Evolutionary conservation across 2,329 filamentous ascomycete species (phyloP).

Genomic region (Trichoderma atroviride): DNA sequence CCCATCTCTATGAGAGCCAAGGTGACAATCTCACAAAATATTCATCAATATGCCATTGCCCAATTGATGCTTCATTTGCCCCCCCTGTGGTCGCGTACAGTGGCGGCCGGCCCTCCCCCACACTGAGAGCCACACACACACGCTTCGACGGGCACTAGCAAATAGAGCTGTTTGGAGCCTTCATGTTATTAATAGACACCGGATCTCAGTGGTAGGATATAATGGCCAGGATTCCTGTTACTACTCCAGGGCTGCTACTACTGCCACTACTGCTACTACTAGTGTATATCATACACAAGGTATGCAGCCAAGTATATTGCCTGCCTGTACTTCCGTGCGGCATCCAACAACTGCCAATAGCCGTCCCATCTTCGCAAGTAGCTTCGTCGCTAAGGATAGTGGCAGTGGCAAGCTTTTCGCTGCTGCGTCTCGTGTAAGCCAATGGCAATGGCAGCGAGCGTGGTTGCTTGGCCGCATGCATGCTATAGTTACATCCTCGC

Average conservation of each 20-base stretch:
- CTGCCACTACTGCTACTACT: too few species aligned
- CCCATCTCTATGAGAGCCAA: too few species aligned
- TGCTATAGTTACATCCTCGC: constrained; percentile 16
- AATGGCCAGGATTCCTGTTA: background rate
- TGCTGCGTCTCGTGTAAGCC: constrained; percentile 19
- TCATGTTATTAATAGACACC: background rate
- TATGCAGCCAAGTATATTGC: background rate
- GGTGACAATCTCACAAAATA: too few species aligned
- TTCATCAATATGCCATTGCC: too few species aligned
- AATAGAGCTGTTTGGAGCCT: background rate
- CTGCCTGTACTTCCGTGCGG: constrained; percentile 3
- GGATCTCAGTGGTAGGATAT: background rate
- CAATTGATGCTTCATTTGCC: too few species aligned
- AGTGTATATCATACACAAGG: background rate
- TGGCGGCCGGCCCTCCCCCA: constrained; percentile 1
- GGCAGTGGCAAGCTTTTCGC: constrained; percentile 5
- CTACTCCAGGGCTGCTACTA: too few species aligned
- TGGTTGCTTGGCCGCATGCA: constrained; percentile 12
- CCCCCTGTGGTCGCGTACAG: background rate
- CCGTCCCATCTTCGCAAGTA: background rate
- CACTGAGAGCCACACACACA: constrained; percentile 2
- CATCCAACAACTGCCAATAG: background rate
- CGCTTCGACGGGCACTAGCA: background rate
- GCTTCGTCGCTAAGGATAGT: constrained; percentile 10
- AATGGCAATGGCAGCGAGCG: background rate